phyloP scores from a whole-genome alignment of 176 grass and related monocot genomes.

The Phoenix roebelenii region DNA sequence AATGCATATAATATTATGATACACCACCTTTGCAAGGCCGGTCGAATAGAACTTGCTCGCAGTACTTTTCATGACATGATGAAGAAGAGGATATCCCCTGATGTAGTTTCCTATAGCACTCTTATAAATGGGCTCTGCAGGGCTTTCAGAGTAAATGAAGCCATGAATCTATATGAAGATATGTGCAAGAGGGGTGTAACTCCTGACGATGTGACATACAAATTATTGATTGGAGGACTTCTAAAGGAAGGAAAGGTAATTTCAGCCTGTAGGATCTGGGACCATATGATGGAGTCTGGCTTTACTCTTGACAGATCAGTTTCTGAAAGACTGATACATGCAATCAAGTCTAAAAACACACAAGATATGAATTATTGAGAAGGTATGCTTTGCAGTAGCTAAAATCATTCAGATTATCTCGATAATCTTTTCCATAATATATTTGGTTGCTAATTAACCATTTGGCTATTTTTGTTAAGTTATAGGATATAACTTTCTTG shows the following conservation, averaged over 20 bases:
- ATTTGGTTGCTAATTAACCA: too few relatives aligned
- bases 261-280: conserved; percentile 54
- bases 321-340: conserved; percentile 49
- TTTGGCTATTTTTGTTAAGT: too few relatives aligned
- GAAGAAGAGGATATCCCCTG: conserved; percentile 34
- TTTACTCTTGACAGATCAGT: conserved; percentile 49
- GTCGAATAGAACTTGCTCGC: conserved; percentile 39
- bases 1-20: conserved; percentile 64
- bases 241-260: conserved; percentile 46
- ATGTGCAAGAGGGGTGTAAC: conserved; percentile 40
- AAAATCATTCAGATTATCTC: too few relatives aligned
- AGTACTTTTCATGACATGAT: conserved; percentile 45
- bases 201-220: conserved; percentile 59
- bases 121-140: conserved; percentile 35
- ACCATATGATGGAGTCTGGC: conserved; percentile 51
- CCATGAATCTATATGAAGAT: conserved; percentile 45
- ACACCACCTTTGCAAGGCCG: conserved; percentile 48
- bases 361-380: conserved; percentile 11
- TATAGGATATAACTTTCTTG: too few relatives aligned
- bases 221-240: conserved; percentile 52
- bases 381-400: too few relatives aligned
- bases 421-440: too few relatives aligned
- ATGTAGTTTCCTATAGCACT: conserved; percentile 53
- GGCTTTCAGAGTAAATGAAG: conserved; percentile 40
- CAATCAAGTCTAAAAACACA: conserved; percentile 45